Evolutionary conservation across 2,329 filamentous ascomycete species (phyloP), one percentile per base, ranked within the genome.

Genomic region (Sclerotinia nivalis): DNA sequence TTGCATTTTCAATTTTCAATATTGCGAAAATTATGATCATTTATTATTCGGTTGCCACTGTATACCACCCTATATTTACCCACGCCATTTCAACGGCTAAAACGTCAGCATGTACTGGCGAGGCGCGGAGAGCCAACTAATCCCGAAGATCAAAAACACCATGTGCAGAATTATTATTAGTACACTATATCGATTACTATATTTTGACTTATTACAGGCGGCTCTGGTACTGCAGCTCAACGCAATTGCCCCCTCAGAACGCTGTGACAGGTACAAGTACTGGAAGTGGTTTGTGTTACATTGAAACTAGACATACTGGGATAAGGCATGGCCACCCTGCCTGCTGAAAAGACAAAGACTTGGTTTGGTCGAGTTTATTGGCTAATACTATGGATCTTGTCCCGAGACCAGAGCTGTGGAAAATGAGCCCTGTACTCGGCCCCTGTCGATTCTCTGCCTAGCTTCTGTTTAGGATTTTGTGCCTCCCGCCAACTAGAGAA

Each of bases 351-450:
- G 47, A 47, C 18, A 61, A 28, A 43, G n/a, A 28, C 43, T 45
- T 43, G n/a, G 52, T 45, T 52, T 55, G 52, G 10, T 52, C 34
- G 47, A 15, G 13, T 64, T 52, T 22, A 59, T 59, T 59, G 37
- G 37, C n/a, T n/a, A 8, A 54, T 52, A 54, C 58, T 47, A 49
- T 58, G 49, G 58, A 55, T 68, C 47, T 64, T 64, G 58, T 64
- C 58, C 67, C 67, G n/a, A 64, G 34, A 54, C 67, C 56, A 64
- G 47, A 64, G 47, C 52, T 25, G 13, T 54, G 67, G 67, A 64
- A 69, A 47, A 55, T 25, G n/a, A 25, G 60, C 60, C 60, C 45
- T 64, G 60, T 62, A 49, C 28, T 43, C 31, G 37, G 40, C 54
- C 34, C 56, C 15, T 43, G 66, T 52, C 45, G 12, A 54, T 15